Evolutionary conservation across 2,329 filamentous ascomycete genomes (phyloP).

Genomic region (Cordyceps farinosa): DNA sequence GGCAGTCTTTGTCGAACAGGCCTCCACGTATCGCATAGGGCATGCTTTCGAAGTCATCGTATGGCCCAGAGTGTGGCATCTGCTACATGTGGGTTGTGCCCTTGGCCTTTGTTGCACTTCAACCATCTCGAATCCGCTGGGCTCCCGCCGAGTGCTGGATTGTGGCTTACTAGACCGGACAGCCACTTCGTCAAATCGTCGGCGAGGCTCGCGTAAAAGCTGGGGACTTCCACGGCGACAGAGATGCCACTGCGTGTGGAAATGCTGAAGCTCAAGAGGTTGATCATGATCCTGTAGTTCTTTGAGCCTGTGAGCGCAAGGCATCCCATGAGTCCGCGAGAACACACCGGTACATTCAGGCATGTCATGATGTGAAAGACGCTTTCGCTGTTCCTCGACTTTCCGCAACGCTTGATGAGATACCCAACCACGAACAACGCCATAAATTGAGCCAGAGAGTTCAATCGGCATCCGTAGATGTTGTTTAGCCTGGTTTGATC

Average conservation of each 20-base stretch:
- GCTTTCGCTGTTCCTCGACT: constrained; percentile 20
- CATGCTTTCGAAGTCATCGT: constrained; percentile 19
- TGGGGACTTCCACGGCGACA: constrained; percentile 3
- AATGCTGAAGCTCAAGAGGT: constrained; percentile 17
- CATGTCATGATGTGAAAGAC: constrained; percentile 10
- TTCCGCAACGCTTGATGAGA: constrained; percentile 21
- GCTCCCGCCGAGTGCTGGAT: constrained; percentile 13
- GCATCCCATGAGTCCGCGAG: constrained; percentile 15
- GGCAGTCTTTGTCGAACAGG: background rate
- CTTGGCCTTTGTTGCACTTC: constrained; percentile 11
- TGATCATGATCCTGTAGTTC: constrained; percentile 14
- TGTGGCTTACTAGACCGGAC: background rate
- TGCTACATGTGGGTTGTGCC: constrained; percentile 20
- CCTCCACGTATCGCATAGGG: constrained; percentile 16
- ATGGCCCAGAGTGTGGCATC: constrained; percentile 19
- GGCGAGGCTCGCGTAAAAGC: background rate
- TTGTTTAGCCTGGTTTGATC: constrained; percentile 19
- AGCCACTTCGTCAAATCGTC: background rate
- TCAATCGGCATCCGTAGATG: constrained; percentile 20
- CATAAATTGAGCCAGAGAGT: constrained; percentile 19
- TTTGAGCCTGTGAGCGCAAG: constrained; percentile 18
- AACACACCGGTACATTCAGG: constrained; percentile 20
- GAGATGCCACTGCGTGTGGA: constrained; percentile 18
- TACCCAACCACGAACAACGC: constrained; percentile 20
- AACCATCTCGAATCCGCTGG: constrained; percentile 20